Percentiles rank a stretch among this genome's conserved stretches.
Evolutionary conservation across 2,329 filamentous ascomycete species (phyloP).

Genomic region (Colletotrichum musicola): DNA sequence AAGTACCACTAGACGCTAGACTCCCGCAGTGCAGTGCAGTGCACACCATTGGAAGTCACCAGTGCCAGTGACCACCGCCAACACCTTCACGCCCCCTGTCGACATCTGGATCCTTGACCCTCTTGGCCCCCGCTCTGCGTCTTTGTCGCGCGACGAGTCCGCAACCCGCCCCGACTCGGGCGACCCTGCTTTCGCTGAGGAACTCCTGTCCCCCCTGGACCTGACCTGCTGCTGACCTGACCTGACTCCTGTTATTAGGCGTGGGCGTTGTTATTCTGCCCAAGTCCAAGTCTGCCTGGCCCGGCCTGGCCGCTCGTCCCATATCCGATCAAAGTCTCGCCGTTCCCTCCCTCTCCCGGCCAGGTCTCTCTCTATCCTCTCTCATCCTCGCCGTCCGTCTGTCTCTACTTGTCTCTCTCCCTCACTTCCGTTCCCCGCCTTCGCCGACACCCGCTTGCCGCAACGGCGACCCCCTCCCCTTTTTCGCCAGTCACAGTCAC

Average conservation of each 20-base stretch:
- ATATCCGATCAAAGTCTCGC: constrained; percentile 38
- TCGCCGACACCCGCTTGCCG: constrained; percentile 33
- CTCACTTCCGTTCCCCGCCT: constrained; percentile 22
- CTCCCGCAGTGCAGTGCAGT: background rate
- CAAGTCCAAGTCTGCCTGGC: constrained; percentile 25
- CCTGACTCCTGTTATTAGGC: constrained; percentile 26
- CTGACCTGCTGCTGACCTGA: constrained; percentile 7
- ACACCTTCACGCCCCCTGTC: constrained; percentile 7
- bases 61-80: background rate
- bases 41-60: background rate
- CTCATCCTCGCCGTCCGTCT: constrained; percentile 15
- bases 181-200: constrained; percentile 23
- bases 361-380: constrained; percentile 31
- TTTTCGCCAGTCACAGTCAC: constrained; percentile 11
- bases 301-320: constrained; percentile 32
- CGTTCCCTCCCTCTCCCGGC: constrained; percentile 34
- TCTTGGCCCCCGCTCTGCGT: constrained; percentile 29
- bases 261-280: constrained; percentile 21
- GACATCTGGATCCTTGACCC: constrained; percentile 28
- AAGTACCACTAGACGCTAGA: background rate
- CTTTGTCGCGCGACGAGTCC: constrained; percentile 22
- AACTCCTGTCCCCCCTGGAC: constrained; percentile 15
- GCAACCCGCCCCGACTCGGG: constrained; percentile 25
- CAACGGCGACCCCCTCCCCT: constrained; percentile 23
- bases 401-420: constrained; percentile 30